These are phyloP conservation scores for Mycena pura DNA, from an alignment of 768 basidiomycete genomes.

Conservation along the genomic window DNA sequence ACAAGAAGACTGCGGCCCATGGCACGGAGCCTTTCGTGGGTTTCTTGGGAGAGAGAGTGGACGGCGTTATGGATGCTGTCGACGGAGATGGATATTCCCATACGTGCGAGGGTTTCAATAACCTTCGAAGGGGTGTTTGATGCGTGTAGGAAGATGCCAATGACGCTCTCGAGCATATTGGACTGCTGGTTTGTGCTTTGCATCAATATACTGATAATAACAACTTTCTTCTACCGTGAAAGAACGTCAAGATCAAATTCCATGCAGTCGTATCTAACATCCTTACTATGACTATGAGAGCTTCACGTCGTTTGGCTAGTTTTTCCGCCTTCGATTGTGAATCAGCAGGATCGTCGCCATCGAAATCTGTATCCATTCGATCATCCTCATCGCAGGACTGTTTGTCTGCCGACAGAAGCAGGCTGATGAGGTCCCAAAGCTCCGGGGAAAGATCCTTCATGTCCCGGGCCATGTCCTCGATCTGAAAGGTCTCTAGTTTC, in stretches of 20 bases:
- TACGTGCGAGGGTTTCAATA: slow-evolving; percentile 33
- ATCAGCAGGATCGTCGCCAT: not conserved
- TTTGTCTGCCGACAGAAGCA: not conserved
- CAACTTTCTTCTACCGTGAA: slow-evolving; percentile 5
- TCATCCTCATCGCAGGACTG: not conserved
- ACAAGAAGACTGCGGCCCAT: slow-evolving; percentile 32
- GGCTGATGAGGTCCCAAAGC: slow-evolving; percentile 5
- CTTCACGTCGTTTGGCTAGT: not conserved
- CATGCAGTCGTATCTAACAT: not conserved
- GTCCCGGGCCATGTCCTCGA: slow-evolving; percentile 8
- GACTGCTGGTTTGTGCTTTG: slow-evolving; percentile 20
- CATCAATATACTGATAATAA: slow-evolving; percentile 23
- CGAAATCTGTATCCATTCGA: not conserved
- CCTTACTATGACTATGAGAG: not conserved
- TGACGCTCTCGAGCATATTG: slow-evolving; percentile 21
- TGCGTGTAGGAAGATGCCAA: slow-evolving; percentile 30
- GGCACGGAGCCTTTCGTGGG: slow-evolving; percentile 15
- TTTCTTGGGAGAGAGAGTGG: slow-evolving; percentile 30
- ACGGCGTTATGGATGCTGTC: slow-evolving; percentile 30
- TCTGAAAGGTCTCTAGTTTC: slow-evolving; percentile 16
- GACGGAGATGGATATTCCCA: slow-evolving; percentile 36
- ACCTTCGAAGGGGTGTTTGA: slow-evolving; percentile 33
- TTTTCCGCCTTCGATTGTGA: not conserved
- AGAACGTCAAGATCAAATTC: not conserved
- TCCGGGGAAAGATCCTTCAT: slow-evolving; percentile 6